Evolutionary conservation across 129 eudicot species (phyloP).

Genomic region (Centaurea solstitialis): DNA sequence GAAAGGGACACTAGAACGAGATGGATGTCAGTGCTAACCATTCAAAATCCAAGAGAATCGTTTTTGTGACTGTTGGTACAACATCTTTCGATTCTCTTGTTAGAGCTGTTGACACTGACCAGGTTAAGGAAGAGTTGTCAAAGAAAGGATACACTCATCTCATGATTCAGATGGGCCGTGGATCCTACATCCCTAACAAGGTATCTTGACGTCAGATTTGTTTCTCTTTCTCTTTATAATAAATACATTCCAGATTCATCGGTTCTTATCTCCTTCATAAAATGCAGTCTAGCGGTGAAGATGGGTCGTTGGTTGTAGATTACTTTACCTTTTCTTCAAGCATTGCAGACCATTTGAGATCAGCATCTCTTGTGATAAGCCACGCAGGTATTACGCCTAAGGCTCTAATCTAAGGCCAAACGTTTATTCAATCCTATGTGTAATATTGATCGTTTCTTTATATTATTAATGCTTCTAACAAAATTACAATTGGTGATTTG

Average conservation of each 20-base stretch:
- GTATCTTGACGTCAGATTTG: slow-evolving; percentile 31
- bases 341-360: slow-evolving; percentile 80
- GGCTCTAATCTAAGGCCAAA: neutral
- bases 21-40: slow-evolving; percentile 44
- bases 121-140: slow-evolving; percentile 62
- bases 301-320: slow-evolving; percentile 65
- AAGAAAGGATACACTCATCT: slow-evolving; percentile 82
- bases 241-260: neutral
- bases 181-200: slow-evolving; percentile 81
- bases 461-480: neutral
- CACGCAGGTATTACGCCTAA: slow-evolving; percentile 69
- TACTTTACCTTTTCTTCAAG: slow-evolving; percentile 84
- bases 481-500: neutral
- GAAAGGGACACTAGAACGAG: slow-evolving; percentile 15
- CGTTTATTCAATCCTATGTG: neutral
- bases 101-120: slow-evolving; percentile 61
- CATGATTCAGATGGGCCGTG: slow-evolving; percentile 95
- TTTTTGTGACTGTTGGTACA: slow-evolving; percentile 95
- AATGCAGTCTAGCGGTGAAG: slow-evolving; percentile 65
- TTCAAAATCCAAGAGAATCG: slow-evolving; percentile 42
- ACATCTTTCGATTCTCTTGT: slow-evolving; percentile 87
- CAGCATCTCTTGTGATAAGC: slow-evolving; percentile 92
- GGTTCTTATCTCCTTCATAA: neutral
- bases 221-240: neutral
- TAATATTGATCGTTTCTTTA: neutral